A percentile compares a stretch with the other conserved stretches of the same genome.
phyloP scores from a whole-genome alignment of 306 rosid genomes.

The Malus asiatica region DNA sequence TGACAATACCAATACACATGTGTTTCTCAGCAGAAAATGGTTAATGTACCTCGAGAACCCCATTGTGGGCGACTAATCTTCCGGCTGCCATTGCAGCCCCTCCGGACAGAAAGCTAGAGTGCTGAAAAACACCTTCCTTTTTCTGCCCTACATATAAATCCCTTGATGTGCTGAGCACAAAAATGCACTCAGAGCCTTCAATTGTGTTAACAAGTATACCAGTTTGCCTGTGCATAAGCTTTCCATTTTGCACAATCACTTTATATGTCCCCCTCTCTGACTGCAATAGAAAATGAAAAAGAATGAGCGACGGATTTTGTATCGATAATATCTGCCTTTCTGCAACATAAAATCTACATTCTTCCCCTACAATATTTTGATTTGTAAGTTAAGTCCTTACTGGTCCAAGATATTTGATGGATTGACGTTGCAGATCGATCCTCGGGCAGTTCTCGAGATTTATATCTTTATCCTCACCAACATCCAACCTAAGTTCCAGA shows the following conservation, averaged over 20 bases:
- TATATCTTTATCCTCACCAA: constrained; percentile 42
- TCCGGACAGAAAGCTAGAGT: constrained; percentile 48
- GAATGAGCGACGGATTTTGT: too few species aligned
- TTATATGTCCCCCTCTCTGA: constrained; percentile 31
- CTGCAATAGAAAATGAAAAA: constrained; percentile 12
- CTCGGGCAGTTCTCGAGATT: constrained; percentile 32
- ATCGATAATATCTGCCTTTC: too few species aligned
- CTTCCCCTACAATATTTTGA: too few species aligned
- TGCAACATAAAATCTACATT: too few species aligned
- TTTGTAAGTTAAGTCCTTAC: constrained; percentile 14
- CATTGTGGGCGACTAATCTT: constrained; percentile 37
- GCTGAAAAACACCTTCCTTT: constrained; percentile 42
- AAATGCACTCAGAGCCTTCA: constrained; percentile 42
- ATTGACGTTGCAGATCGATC: constrained; percentile 25
- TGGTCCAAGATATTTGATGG: constrained; percentile 43
- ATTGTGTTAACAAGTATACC: constrained; percentile 26
- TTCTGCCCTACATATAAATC: constrained; percentile 38
- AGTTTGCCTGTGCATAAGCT: constrained; percentile 26
- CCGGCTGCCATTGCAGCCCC: constrained; percentile 48
- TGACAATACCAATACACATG: rapidly evolving
- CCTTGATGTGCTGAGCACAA: constrained; percentile 50
- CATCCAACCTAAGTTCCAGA: constrained; percentile 38
- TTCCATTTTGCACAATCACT: constrained; percentile 36
- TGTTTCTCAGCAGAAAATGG: rapidly evolving
- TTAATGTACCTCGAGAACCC: constrained; percentile 34